phyloP scores from a whole-genome alignment of 2,329 filamentous ascomycete species.

The Aspergillus piperis region DNA sequence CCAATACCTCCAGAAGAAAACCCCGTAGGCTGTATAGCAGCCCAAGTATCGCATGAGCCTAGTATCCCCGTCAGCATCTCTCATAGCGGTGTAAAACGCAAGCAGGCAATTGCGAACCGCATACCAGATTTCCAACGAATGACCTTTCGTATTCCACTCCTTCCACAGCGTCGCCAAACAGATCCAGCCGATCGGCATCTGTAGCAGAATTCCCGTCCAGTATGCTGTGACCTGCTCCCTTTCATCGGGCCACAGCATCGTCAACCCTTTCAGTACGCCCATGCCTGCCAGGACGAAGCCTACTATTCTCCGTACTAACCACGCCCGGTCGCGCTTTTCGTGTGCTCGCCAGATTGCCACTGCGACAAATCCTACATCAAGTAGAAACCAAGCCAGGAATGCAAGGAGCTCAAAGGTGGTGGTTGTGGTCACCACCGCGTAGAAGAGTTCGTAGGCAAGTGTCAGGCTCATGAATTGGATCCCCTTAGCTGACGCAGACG shows the following conservation, averaged over 20 bases:
- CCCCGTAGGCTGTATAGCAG: slow-evolving; percentile 23
- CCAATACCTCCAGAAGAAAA: slow-evolving; percentile 24
- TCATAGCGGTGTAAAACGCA: too few species aligned
- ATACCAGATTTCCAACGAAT: slow-evolving; percentile 25
- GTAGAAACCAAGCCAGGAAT: slow-evolving; percentile 23
- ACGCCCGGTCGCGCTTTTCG: not conserved
- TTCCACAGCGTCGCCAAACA: slow-evolving; percentile 17
- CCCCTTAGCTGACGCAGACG: slow-evolving; percentile 10
- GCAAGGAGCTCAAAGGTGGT: slow-evolving; percentile 16
- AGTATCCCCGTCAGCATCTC: not conserved
- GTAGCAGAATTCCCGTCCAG: slow-evolving; percentile 24
- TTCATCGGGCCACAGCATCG: slow-evolving; percentile 20
- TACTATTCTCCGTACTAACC: slow-evolving; percentile 11
- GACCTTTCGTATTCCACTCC: slow-evolving; percentile 15
- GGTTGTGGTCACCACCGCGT: slow-evolving; percentile 20
- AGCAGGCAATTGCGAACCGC: not conserved
- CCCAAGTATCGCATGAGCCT: slow-evolving; percentile 24
- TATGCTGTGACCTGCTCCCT: slow-evolving; percentile 25
- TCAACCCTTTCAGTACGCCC: slow-evolving; percentile 3
- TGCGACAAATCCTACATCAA: slow-evolving; percentile 16
- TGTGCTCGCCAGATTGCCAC: slow-evolving; percentile 16
- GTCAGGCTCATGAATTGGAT: slow-evolving; percentile 20
- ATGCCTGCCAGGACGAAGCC: slow-evolving; percentile 10
- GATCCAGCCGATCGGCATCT: slow-evolving; percentile 23
- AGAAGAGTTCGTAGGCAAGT: slow-evolving; percentile 24